Conservation (phyloP, 768 basidiomycete species). For the Tylopilus intermedius region DNA sequence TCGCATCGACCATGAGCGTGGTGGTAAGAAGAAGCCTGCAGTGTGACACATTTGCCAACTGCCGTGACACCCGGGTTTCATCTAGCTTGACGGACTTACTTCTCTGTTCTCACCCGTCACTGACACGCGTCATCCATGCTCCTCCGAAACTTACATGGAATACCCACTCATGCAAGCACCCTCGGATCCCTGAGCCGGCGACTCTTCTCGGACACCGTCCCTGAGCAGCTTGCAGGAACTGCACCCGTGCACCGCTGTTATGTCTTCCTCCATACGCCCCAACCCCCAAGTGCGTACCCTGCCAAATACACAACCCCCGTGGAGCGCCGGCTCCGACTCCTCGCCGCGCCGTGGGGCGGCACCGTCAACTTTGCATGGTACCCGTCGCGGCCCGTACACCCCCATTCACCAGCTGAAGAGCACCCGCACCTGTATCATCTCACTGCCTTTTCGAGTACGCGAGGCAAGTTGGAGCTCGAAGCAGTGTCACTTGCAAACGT, state of each 20-base stretch:
- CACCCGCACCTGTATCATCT: slow-evolving; percentile 30
- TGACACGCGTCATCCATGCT: not conserved
- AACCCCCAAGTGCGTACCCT: slow-evolving; percentile 48
- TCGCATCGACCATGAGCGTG: not conserved
- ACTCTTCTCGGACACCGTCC: slow-evolving; percentile 2
- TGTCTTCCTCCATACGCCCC: slow-evolving; percentile 49
- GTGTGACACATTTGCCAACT: too few relatives aligned
- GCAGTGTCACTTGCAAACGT: slow-evolving; percentile 45
- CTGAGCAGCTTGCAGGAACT: slow-evolving; percentile 43
- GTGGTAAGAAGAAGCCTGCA: not conserved
- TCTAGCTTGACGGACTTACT: not conserved
- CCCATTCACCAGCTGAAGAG: slow-evolving; percentile 5
- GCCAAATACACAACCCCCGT: slow-evolving; percentile 43
- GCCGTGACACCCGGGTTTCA: not conserved
- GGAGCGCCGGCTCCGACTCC: slow-evolving; percentile 46
- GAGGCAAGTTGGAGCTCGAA: slow-evolving; percentile 48
- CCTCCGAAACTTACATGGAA: not conserved
- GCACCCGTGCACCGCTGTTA: slow-evolving; percentile 48
- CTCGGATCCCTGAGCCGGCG: not conserved
- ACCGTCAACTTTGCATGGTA: slow-evolving; percentile 61
- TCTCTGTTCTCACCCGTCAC: not conserved
- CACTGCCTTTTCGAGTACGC: slow-evolving; percentile 48
- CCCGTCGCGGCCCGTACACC: slow-evolving; percentile 20
- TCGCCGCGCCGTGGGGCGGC: slow-evolving; percentile 44
- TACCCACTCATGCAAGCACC: not conserved